Percentiles rank a stretch among this genome's conserved stretches.
Conservation (phyloP, 306 rosid species). For the Vigna trinervia region DNA sequence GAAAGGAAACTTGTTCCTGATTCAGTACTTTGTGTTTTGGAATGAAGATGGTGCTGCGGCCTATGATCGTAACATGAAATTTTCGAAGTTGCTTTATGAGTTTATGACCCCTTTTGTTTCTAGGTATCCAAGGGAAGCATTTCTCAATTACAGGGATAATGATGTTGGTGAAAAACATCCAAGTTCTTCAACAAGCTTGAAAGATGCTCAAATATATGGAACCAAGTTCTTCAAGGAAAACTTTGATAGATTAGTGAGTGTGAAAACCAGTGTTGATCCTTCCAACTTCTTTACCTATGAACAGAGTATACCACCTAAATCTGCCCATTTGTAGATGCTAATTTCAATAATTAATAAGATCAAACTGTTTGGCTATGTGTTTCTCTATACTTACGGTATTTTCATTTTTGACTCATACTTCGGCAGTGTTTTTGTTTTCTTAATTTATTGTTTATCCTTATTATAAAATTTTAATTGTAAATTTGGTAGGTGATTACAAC, state of each 20-base stretch:
- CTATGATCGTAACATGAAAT: background rate
- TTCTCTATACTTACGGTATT: background rate
- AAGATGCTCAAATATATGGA: slow-evolving; percentile 14
- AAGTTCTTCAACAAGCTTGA: background rate
- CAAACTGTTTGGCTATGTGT: no score
- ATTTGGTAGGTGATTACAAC: no score
- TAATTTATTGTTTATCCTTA: no score
- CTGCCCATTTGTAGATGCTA: background rate
- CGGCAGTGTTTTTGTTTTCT: no score
- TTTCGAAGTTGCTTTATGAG: slow-evolving; percentile 8
- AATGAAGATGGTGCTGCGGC: background rate
- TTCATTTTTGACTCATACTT: no score
- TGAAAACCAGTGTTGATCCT: slow-evolving; percentile 42
- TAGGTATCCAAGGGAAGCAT: slow-evolving; percentile 34
- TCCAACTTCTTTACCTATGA: slow-evolving; percentile 42
- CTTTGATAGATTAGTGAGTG: slow-evolving; percentile 32
- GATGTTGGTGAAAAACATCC: slow-evolving; percentile 49
- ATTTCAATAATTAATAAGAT: background rate
- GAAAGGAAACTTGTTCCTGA: slow-evolving; percentile 46
- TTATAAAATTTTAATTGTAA: no score
- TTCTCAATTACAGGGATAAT: slow-evolving; percentile 46
- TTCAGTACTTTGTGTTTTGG: slow-evolving; percentile 32
- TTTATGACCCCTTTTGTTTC: slow-evolving; percentile 45
- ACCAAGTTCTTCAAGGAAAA: slow-evolving; percentile 29
- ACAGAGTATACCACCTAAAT: slow-evolving; percentile 43